Percentiles rank a stretch among this genome's conserved stretches.
Conservation (phyloP, 768 basidiomycete genomes). For the Pholiota conissans region DNA sequence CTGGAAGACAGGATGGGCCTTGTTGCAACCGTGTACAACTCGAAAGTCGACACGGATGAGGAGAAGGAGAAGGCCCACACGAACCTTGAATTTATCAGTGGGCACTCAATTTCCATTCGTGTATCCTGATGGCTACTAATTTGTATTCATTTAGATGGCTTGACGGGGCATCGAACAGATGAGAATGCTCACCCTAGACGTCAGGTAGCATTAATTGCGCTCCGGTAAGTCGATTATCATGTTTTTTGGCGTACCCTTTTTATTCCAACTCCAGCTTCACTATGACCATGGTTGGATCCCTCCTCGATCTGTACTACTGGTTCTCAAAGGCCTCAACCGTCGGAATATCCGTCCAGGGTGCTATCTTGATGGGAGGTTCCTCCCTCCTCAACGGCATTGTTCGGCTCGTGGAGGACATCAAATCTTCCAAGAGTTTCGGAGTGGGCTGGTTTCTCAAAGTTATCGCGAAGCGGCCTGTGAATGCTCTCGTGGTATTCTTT, state of each 20-base stretch:
- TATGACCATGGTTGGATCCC: slow-evolving; percentile 3
- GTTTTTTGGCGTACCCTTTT: neutral
- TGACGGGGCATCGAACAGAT: slow-evolving; percentile 26
- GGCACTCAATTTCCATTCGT: slow-evolving; percentile 3
- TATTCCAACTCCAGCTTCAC: slow-evolving; percentile 10
- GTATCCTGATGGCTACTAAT: neutral
- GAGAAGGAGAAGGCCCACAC: slow-evolving; percentile 20
- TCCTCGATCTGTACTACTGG: slow-evolving; percentile 32
- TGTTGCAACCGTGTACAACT: slow-evolving; percentile 4
- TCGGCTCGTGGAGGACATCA: neutral
- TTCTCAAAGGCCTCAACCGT: slow-evolving; percentile 31
- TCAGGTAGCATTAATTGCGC: slow-evolving; percentile 16
- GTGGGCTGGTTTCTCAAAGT: neutral
- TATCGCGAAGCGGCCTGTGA: neutral
- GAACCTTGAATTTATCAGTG: slow-evolving; percentile 25
- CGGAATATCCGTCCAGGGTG: slow-evolving; percentile 29
- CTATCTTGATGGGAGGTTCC: slow-evolving; percentile 17
- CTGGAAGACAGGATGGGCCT: slow-evolving; percentile 17
- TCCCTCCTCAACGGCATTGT: slow-evolving; percentile 8
- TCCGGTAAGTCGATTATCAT: slow-evolving; percentile 12
- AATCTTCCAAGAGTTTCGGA: neutral
- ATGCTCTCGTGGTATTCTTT: slow-evolving; percentile 10
- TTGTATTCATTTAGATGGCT: slow-evolving; percentile 20
- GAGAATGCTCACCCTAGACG: slow-evolving; percentile 16
- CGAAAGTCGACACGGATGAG: slow-evolving; percentile 21